Percentiles rank a stretch among this genome's conserved stretches.
Evolutionary conservation across 768 basidiomycete genomes (phyloP).

Genomic region (Crepidotus variabilis): DNA sequence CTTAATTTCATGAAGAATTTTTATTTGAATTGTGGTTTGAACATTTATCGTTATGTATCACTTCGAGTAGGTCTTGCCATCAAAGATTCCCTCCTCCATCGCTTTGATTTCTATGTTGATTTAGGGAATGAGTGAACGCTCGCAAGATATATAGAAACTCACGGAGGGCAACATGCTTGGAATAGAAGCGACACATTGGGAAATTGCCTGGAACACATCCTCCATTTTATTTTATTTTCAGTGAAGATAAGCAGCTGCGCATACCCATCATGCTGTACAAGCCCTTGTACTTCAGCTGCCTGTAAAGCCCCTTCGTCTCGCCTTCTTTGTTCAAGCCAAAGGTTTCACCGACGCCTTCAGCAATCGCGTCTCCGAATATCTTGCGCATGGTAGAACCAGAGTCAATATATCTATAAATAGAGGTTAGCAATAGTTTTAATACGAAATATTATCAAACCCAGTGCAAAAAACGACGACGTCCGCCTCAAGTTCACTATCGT

Average conservation of each 20-base stretch:
- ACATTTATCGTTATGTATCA: too few relatives aligned
- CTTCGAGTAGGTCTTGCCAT: background rate
- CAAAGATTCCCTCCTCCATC: slow-evolving; percentile 36
- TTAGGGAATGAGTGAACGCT: too few relatives aligned
- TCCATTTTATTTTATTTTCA: slow-evolving; percentile 39
- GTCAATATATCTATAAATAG: slow-evolving; percentile 39
- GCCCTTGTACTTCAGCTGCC: slow-evolving; percentile 12
- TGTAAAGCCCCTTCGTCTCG: slow-evolving; percentile 48
- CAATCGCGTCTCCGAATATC: slow-evolving; percentile 40
- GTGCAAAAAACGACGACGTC: slow-evolving; percentile 64
- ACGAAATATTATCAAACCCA: slow-evolving; percentile 32
- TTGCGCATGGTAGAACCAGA: slow-evolving; percentile 35
- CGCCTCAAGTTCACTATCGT: slow-evolving; percentile 42
- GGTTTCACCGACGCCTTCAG: slow-evolving; percentile 38
- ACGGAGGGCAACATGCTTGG: slow-evolving; percentile 67
- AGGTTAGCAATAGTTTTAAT: background rate
- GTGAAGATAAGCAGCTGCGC: background rate
- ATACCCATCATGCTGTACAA: background rate
- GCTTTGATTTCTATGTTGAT: slow-evolving; percentile 61
- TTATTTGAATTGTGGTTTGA: too few relatives aligned
- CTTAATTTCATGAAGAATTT: too few relatives aligned
- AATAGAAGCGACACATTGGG: slow-evolving; percentile 61
- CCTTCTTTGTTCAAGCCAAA: slow-evolving; percentile 69
- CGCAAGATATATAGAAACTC: too few relatives aligned
- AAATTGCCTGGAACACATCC: slow-evolving; percentile 51